Evolutionary conservation across 257 asterid genomes (phyloP).

Genomic region (Rubia yunnanensis): DNA sequence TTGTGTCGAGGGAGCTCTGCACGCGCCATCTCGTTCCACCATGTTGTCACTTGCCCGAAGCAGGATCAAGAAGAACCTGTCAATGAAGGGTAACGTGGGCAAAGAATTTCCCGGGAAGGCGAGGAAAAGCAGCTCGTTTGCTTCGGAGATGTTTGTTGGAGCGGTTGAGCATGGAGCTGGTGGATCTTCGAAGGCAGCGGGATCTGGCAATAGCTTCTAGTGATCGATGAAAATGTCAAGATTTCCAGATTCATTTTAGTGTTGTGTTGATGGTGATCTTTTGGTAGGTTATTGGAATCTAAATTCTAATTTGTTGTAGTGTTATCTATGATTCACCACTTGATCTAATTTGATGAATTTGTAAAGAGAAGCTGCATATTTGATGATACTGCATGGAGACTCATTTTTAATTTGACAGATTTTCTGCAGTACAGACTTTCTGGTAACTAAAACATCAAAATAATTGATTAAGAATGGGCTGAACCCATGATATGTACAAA

Average conservation of each 20-base stretch:
- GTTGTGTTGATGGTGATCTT: background rate
- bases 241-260: background rate
- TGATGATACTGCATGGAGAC: background rate
- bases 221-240: background rate
- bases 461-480: too few species aligned
- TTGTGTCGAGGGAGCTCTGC: constrained; percentile 82
- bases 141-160: constrained; percentile 48
- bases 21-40: constrained; percentile 43
- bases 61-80: constrained; percentile 50
- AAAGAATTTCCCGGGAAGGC: constrained; percentile 63
- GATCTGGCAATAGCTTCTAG: constrained; percentile 10
- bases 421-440: too few species aligned
- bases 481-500: too few species aligned
- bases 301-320: background rate
- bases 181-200: constrained; percentile 46
- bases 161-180: constrained; percentile 44
- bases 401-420: too few species aligned
- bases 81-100: constrained; percentile 41
- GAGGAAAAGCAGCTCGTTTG: constrained; percentile 49
- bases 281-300: constrained; percentile 2
- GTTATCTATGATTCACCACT: constrained; percentile 1
- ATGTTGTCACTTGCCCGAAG: constrained; percentile 61
- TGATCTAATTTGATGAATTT: constrained; percentile 2
- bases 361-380: background rate
- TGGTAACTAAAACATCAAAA: too few species aligned